A percentile compares a stretch with the other conserved stretches of the same genome.
Evolutionary conservation across 192 early-diverging fungal species (phyloP).

Genomic region (Pecoramyces ruminantium): DNA sequence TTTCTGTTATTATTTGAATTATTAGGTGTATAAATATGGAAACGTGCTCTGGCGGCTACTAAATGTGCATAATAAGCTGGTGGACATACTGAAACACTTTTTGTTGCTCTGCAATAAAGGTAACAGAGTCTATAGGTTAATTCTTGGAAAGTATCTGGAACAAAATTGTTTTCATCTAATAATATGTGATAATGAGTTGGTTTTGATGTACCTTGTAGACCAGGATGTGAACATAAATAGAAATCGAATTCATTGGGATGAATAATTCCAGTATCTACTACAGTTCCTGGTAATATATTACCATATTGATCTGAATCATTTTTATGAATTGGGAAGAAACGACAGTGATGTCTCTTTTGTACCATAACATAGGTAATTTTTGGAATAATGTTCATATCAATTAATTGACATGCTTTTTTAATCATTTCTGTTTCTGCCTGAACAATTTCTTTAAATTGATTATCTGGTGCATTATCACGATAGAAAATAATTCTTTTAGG

Average conservation of each 20-base stretch:
- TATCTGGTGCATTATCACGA: conserved; percentile 10
- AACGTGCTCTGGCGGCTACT: conserved; percentile 26
- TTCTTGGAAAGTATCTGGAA: conserved; percentile 59
- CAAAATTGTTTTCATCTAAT: conserved; percentile 69
- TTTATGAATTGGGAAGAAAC: conserved; percentile 47
- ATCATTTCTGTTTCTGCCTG: conserved; percentile 26
- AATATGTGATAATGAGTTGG: conserved; percentile 85
- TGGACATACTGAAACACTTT: conserved; percentile 71
- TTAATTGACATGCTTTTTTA: conserved; percentile 14
- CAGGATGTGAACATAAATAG: conserved; percentile 66
- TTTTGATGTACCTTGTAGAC: conserved; percentile 82
- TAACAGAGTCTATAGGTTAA: conserved; percentile 82
- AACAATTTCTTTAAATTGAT: conserved; percentile 31
- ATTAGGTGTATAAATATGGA: not conserved
- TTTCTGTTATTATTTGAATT: not conserved
- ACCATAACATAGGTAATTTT: conserved; percentile 31
- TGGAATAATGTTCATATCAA: conserved; percentile 5
- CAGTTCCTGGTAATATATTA: conserved; percentile 70
- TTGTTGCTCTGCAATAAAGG: conserved; percentile 70
- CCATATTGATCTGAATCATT: conserved; percentile 22
- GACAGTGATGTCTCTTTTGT: conserved; percentile 36
- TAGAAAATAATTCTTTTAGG: not conserved
- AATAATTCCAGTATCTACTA: conserved; percentile 22
- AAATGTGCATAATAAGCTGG: conserved; percentile 89
- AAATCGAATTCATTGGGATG: conserved; percentile 80